Base-by-base conservation (phyloP, 306 rosid species). In the Carpinus fangiana region DNA sequence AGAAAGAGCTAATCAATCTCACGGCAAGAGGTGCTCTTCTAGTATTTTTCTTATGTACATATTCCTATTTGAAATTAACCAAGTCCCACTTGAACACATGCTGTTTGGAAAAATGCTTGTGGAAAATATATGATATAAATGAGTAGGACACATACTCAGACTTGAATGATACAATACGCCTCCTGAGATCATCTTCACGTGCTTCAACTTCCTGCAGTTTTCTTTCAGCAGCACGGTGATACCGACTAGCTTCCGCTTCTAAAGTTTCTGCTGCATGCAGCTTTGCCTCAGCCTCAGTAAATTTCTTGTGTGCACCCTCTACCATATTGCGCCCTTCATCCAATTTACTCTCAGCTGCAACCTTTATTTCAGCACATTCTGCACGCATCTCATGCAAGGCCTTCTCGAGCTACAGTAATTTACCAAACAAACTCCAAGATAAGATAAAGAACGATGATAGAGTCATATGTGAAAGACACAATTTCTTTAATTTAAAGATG, bases 311-410 rank as follows among this genome's bases (percentile, higher is more conserved):
- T 8, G 97, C 93, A 75, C 85, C 97, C 74, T 91, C 96, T 78
- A 85, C 82, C 88, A 84, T 84, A 70, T 61, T 71, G 18, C 12
- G 80, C 77, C 96, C 99, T 88, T 93, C 97, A 52, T 86, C 76
- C 67, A 91, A 82, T 87, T 89, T 90, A 83, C 91, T 80, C 73
- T 93, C 96, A 61, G 99, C 96, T 70, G 96, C 85, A 87, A 96
- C 93, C 83, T 96, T 96, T 34, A 86, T 89, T 86, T 93, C 99
- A 79, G 99, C 99, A 83, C 91, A 89, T 83, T 96, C 99, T 10
- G 91, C 82, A 67, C 93, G 99, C 91, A 91, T 83, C 86, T 93
- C 99, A 43, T 85, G 94, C 93, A 96, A 84, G 36, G 97, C 93
- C 86, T 85, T 93, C 88, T 96, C 99, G 61, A 96, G 89, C 99